Evolutionary conservation across 139 green algal species (phyloP), one percentile per base, ranked within the genome.

Genomic region (Chlamydomonas sp.): DNA sequence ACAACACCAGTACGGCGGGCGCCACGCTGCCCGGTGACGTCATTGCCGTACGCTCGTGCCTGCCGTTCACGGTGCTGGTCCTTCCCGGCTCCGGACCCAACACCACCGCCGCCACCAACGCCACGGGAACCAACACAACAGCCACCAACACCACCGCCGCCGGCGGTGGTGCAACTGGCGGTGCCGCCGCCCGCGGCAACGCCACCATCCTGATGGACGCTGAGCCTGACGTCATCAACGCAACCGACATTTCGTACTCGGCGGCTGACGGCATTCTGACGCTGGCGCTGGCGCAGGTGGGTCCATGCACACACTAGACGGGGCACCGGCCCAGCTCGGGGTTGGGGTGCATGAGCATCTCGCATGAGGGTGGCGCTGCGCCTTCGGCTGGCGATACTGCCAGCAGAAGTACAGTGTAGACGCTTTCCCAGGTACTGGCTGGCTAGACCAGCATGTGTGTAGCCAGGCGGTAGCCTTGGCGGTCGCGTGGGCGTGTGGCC

Each of bases 41-140:
- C 2, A 14, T 62, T 1, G 83, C 83, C 12, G 83, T 87, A 16
- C 72, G 83, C 14, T 87, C 83, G 31, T 87, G 83, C 31, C 83
- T 87, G 73, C 83, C 83, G 1, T 87, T 67, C 74, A 87, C 74
- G n/a, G 75, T 87, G 62, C 83, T 87, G 2, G 64, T 87, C 63
- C 58, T 79, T 31, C 83, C 83, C 4, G 68, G 58, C 16, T 16
- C 68, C 63, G 64, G 64, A 7, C 8, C 8, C 64, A 9, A 7
- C 64, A 16, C 64, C 64, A 9, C 64, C 64, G 7, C 64, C 64
- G 64, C 64, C 64, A 10, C 2, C 3, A 31, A 3, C 3, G 20
- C 62, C 78, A 1, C 68, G 20, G 68, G 67, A 18, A 86, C 78
- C 62, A 31, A 18, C 14, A 62, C 78, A 7, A 9, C 64, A 9